Conservation (phyloP, 73 alveolate species). For the Blepharisma japonicum region DNA sequence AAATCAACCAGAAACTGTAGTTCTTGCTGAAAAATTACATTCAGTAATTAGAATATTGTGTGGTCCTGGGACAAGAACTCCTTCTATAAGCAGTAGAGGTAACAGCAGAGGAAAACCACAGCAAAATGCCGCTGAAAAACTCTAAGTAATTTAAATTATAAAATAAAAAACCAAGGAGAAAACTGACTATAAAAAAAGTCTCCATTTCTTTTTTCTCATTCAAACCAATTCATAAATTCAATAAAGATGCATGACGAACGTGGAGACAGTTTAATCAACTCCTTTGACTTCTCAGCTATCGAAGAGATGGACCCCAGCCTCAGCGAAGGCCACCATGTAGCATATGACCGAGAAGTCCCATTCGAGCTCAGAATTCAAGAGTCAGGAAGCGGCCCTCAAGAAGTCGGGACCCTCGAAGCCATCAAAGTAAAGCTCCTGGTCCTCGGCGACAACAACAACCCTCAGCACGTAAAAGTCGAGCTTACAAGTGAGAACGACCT, state of each 20-base stretch:
- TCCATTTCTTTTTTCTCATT: no score
- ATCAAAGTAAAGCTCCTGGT: slow-evolving; percentile 69
- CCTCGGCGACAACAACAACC: slow-evolving; percentile 61
- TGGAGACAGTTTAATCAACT: slow-evolving; percentile 47
- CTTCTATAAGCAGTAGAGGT: no score
- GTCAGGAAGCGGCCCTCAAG: slow-evolving; percentile 64
- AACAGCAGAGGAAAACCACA: no score
- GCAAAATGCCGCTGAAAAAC: no score
- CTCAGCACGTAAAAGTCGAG: slow-evolving; percentile 66
- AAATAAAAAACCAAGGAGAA: no score
- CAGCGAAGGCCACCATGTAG: slow-evolving; percentile 72
- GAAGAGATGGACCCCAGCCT: slow-evolving; percentile 97
- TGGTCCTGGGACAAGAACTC: background rate
- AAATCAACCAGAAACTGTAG: slow-evolving; percentile 14
- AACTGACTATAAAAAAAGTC: no score
- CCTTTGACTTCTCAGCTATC: slow-evolving; percentile 80
- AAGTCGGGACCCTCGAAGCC: slow-evolving; percentile 83
- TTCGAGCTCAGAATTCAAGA: slow-evolving; percentile 88
- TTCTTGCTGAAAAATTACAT: slow-evolving; percentile 29
- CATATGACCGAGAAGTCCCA: slow-evolving; percentile 89
- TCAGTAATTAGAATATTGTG: slow-evolving; percentile 21
- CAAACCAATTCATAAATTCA: background rate
- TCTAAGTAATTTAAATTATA: no score
- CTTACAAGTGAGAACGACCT: slow-evolving; percentile 92
- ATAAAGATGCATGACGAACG: slow-evolving; percentile 5